Evolutionary conservation across 164 flowering plant species (phyloP).

Genomic region (Macadamia tetraphylla): DNA sequence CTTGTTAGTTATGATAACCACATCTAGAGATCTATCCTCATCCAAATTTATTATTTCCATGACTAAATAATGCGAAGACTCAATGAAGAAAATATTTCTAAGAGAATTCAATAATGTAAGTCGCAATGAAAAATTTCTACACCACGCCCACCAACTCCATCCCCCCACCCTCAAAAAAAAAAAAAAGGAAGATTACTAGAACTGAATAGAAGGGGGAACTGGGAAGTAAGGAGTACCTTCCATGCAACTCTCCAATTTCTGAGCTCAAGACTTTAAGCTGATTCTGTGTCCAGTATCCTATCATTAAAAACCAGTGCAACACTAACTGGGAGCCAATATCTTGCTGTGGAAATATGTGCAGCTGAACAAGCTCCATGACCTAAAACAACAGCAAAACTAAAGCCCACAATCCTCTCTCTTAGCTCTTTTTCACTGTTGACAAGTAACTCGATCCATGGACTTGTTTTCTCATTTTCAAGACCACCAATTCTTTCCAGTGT

Average conservation of each 20-base stretch:
- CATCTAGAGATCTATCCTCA: not conserved
- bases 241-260: conserved; percentile 29
- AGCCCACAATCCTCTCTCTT: conserved; percentile 63
- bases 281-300: conserved; percentile 26
- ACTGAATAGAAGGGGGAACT: not conserved
- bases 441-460: conserved; percentile 51
- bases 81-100: not conserved
- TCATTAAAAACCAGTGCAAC: conserved; percentile 53
- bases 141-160: too few species aligned
- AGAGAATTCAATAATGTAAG: not conserved
- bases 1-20: not conserved
- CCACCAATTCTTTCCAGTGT: conserved; percentile 3
- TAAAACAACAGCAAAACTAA: conserved; percentile 40
- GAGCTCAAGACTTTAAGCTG: conserved; percentile 37
- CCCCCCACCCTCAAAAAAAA: too few species aligned
- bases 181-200: not conserved
- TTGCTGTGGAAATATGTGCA: conserved; percentile 6
- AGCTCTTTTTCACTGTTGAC: conserved; percentile 57
- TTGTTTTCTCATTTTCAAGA: conserved; percentile 27
- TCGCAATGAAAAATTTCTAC: not conserved
- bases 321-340: conserved; percentile 60
- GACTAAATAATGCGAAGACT: not conserved
- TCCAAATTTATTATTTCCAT: not conserved
- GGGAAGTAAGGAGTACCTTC: conserved; percentile 33
- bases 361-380: conserved; percentile 21